These are phyloP conservation scores for Phytophthora pinifolia DNA, from an alignment of 352 stramenopile species.

Conservation along the genomic window DNA sequence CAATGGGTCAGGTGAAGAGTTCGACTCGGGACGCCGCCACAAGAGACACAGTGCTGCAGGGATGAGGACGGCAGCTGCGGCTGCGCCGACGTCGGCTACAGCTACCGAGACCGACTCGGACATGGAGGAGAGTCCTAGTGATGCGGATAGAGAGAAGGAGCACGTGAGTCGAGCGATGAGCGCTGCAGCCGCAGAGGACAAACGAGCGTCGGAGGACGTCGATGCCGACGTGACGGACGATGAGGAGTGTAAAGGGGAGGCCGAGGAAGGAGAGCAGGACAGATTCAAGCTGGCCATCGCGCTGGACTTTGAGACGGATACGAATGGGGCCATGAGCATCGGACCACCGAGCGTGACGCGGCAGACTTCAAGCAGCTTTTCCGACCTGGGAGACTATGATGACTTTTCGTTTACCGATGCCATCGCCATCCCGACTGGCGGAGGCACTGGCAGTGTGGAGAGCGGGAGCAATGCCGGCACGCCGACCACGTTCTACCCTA, in stretches of 20 bases:
- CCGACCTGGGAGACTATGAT: conserved; percentile 84
- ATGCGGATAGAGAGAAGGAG: conserved; percentile 28
- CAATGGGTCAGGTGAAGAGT: conserved; percentile 44
- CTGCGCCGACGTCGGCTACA: conserved; percentile 24
- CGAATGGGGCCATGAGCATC: conserved; percentile 31
- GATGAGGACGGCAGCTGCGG: neutral
- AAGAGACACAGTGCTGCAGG: conserved; percentile 5
- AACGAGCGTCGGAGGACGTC: conserved; percentile 4
- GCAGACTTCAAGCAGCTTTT: conserved; percentile 89
- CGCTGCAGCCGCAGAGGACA: conserved; percentile 21
- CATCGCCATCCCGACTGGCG: conserved; percentile 36
- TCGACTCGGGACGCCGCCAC: conserved; percentile 11
- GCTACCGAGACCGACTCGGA: conserved; percentile 40
- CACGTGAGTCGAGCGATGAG: conserved; percentile 1
- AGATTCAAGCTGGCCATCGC: conserved; percentile 57
- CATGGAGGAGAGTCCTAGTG: conserved; percentile 20
- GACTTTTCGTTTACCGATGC: conserved; percentile 76
- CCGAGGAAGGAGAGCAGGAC: conserved; percentile 32
- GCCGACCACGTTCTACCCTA: conserved; percentile 70
- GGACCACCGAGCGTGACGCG: conserved; percentile 52
- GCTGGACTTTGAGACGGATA: conserved; percentile 69
- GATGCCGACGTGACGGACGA: conserved; percentile 20
- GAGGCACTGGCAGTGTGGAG: conserved; percentile 32
- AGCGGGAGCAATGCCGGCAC: conserved; percentile 37
- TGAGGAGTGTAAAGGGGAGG: conserved; percentile 31